phyloP scores from a whole-genome alignment of 352 stramenopile species.

The Pythium monospermum region DNA sequence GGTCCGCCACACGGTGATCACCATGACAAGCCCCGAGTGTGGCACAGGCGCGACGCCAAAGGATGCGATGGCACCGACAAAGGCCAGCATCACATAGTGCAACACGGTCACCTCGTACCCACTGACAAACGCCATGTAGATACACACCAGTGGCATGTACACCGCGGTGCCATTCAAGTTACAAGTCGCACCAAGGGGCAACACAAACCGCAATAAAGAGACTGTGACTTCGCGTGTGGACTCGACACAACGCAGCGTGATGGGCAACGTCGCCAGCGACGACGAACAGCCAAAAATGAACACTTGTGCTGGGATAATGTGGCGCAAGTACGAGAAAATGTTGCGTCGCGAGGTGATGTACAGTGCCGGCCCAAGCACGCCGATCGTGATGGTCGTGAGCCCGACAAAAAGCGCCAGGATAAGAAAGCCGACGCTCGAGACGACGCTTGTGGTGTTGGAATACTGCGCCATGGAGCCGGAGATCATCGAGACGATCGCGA shows the following conservation, averaged over 20 bases:
- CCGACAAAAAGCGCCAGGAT: conserved; percentile 39
- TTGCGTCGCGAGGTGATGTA: conserved; percentile 53
- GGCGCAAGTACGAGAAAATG: conserved; percentile 60
- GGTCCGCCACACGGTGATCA: conserved; percentile 73
- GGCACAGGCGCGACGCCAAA: conserved; percentile 70
- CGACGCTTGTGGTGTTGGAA: conserved; percentile 31
- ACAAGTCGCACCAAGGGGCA: conserved; percentile 60
- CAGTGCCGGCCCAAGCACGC: conserved; percentile 43
- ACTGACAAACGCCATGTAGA: conserved; percentile 69
- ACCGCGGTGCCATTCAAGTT: conserved; percentile 74
- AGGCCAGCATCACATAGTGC: conserved; percentile 54
- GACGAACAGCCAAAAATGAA: conserved; percentile 79
- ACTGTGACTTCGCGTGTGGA: conserved; percentile 54
- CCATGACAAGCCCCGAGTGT: conserved; percentile 68
- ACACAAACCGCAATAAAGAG: conserved; percentile 52
- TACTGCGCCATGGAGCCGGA: conserved; percentile 57
- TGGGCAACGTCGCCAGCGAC: conserved; percentile 73
- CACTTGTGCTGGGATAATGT: conserved; percentile 67
- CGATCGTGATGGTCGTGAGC: conserved; percentile 43
- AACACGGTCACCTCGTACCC: conserved; percentile 54
- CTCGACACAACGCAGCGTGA: conserved; percentile 75
- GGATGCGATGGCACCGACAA: conserved; percentile 63
- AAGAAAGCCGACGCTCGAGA: conserved; percentile 50
- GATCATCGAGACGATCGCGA: conserved; percentile 73
- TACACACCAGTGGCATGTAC: conserved; percentile 67